phyloP scores from a whole-genome alignment of 73 alveolate genomes.

The Breviolum minutum region DNA sequence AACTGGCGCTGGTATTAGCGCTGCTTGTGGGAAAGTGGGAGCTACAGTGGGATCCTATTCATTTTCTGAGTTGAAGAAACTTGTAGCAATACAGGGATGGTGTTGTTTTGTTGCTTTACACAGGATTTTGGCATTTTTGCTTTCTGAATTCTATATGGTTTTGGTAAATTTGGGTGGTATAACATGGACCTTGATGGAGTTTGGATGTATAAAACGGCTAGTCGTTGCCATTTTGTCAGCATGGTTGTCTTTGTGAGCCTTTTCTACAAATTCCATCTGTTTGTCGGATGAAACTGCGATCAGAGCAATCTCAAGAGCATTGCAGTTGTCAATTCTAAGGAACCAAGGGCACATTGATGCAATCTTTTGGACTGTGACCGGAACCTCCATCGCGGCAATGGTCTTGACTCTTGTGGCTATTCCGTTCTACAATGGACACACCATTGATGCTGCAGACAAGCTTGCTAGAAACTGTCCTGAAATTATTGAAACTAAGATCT shows the following conservation, averaged over 20 bases:
- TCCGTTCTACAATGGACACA: constrained; percentile 82
- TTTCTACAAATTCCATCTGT: too few species aligned
- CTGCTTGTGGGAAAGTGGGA: constrained; percentile 55
- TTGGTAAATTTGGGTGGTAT: too few species aligned
- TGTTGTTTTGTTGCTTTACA: not conserved
- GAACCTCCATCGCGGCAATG: constrained; percentile 21
- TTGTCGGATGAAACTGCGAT: too few species aligned
- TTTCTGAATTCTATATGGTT: not conserved
- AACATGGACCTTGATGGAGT: too few species aligned
- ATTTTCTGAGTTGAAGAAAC: constrained; percentile 27
- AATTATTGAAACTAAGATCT: not conserved
- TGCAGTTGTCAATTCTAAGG: not conserved
- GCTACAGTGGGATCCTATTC: constrained; percentile 41
- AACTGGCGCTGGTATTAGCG: constrained; percentile 89
- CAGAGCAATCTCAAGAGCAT: too few species aligned
- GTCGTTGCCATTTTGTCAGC: too few species aligned
- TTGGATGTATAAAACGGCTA: too few species aligned
- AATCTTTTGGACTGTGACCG: constrained; percentile 37
- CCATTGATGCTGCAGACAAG: constrained; percentile 65
- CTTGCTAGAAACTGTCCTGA: not conserved
- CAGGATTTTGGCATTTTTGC: not conserved
- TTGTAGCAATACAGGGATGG: not conserved
- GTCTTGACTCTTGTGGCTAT: constrained; percentile 23
- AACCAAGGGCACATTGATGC: not conserved
- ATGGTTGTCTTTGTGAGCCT: too few species aligned